Evolutionary conservation across 2,329 filamentous ascomycete genomes (phyloP).

Genomic region (Orbilia quercus): DNA sequence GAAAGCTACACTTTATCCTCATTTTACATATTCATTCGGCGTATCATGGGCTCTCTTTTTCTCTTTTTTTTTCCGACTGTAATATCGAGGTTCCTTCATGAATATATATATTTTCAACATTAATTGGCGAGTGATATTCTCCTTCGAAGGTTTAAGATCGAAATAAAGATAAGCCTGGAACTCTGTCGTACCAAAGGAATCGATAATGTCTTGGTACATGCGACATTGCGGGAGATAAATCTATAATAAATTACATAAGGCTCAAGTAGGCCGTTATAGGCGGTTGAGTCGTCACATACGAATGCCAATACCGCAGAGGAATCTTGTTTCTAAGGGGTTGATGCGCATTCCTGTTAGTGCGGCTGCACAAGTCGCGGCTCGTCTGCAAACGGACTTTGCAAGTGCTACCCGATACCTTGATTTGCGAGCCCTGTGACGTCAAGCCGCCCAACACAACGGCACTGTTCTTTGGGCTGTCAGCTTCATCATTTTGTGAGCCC

Average conservation of each 20-base stretch:
- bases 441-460: constrained; percentile 5
- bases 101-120: constrained; percentile 54
- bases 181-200: no score
- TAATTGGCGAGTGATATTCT: constrained; percentile 30
- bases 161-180: no score
- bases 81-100: constrained; percentile 56
- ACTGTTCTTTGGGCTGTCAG: not conserved
- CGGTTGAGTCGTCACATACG: no score
- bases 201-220: no score
- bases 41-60: constrained; percentile 52
- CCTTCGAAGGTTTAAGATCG: no score
- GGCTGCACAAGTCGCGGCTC: constrained; percentile 39
- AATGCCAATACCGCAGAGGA: no score
- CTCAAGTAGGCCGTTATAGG: no score
- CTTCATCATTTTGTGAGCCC: no score
- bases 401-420: constrained; percentile 23
- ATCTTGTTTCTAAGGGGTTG: not conserved
- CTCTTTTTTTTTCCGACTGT: constrained; percentile 47
- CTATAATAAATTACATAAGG: no score
- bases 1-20: constrained; percentile 44
- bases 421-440: constrained; percentile 29
- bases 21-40: constrained; percentile 57
- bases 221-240: no score
- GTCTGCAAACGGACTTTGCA: constrained; percentile 14
- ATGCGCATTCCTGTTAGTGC: constrained; percentile 2